Conservation (phyloP, 2,329 filamentous ascomycete species). For the Stachybotrys elegans region DNA sequence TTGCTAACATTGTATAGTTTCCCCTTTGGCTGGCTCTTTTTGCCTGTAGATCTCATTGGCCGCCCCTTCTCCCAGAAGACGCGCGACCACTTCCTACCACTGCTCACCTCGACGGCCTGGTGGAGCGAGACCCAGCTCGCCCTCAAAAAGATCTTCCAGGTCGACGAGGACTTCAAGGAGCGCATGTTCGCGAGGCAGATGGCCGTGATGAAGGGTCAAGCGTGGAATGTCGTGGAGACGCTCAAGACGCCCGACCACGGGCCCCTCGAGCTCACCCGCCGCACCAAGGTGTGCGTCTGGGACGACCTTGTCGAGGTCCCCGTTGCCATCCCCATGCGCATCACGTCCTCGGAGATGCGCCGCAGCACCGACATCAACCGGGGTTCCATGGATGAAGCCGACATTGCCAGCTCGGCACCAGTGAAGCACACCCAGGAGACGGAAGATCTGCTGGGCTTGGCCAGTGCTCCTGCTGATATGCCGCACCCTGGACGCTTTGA, state of each 20-base stretch:
- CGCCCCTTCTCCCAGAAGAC: slow-evolving; percentile 94
- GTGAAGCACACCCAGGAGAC: slow-evolving; percentile 25
- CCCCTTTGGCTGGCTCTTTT: slow-evolving; percentile 96
- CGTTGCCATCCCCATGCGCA: slow-evolving; percentile 83
- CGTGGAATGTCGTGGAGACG: slow-evolving; percentile 98
- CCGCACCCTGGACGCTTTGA: slow-evolving; percentile 75
- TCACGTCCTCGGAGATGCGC: slow-evolving; percentile 78
- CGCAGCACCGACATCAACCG: slow-evolving; percentile 49
- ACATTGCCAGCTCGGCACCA: slow-evolving; percentile 56
- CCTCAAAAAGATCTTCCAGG: slow-evolving; percentile 79
- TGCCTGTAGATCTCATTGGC: slow-evolving; percentile 93
- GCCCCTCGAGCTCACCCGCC: slow-evolving; percentile 83
- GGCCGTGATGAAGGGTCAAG: slow-evolving; percentile 98
- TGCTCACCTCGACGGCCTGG: slow-evolving; percentile 92
- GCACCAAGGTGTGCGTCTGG: slow-evolving; percentile 93
- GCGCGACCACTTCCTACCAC: slow-evolving; percentile 88
- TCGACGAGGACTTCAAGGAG: slow-evolving; percentile 95
- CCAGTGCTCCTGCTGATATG: slow-evolving; percentile 57
- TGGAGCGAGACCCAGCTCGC: slow-evolving; percentile 92
- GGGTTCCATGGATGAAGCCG: slow-evolving; percentile 70
- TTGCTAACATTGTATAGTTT: slow-evolving; percentile 57
- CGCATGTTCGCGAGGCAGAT: slow-evolving; percentile 99
- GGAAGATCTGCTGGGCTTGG: slow-evolving; percentile 68
- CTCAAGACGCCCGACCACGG: slow-evolving; percentile 90
- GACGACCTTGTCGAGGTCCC: slow-evolving; percentile 96